A percentile compares a stretch with the other conserved stretches of the same genome.
Evolutionary conservation across 805 yeast genomes (phyloP).

Genomic region (Myxozyma melibiosi): DNA sequence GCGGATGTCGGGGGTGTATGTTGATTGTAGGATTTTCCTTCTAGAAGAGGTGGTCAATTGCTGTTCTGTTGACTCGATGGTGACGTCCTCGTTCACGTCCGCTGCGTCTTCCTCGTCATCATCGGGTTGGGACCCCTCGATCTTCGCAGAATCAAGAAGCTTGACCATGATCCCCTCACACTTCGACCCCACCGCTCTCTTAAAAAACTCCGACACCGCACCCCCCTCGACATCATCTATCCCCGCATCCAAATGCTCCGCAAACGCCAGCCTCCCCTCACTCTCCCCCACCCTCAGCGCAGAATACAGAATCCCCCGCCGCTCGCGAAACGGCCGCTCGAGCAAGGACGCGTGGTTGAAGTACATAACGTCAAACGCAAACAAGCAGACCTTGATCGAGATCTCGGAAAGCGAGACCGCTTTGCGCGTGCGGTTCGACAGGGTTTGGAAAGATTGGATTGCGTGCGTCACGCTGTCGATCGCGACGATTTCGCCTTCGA

Average conservation of each 20-base stretch:
- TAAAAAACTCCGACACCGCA: neutral
- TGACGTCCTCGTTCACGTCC: too few species aligned
- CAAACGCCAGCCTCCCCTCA: slow-evolving; percentile 12
- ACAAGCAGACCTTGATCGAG: slow-evolving; percentile 32
- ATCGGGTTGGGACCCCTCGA: too few species aligned
- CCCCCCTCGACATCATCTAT: slow-evolving; percentile 17
- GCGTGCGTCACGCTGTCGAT: slow-evolving; percentile 25
- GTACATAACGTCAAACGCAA: slow-evolving; percentile 34
- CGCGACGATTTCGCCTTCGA: slow-evolving; percentile 38
- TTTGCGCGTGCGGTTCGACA: slow-evolving; percentile 33
- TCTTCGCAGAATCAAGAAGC: slow-evolving; percentile 29
- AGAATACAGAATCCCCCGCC: slow-evolving; percentile 29
- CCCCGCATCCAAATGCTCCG: slow-evolving; percentile 27
- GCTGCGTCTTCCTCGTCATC: too few species aligned
- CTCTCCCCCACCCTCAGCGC: slow-evolving; percentile 12
- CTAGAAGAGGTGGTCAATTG: too few species aligned
- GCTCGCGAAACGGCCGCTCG: slow-evolving; percentile 21
- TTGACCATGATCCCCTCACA: slow-evolving; percentile 39
- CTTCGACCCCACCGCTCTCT: slow-evolving; percentile 3
- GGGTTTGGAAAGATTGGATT: slow-evolving; percentile 31
- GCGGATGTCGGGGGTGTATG: slow-evolving; percentile 36
- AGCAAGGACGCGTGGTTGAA: slow-evolving; percentile 23
- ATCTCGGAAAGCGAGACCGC: slow-evolving; percentile 24
- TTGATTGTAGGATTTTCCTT: slow-evolving; percentile 20
- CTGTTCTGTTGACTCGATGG: too few species aligned